A percentile compares a stretch with the other conserved stretches of the same genome.
Conservation (phyloP, 2,329 filamentous ascomycete species). For the Aspergillus tamarii region DNA sequence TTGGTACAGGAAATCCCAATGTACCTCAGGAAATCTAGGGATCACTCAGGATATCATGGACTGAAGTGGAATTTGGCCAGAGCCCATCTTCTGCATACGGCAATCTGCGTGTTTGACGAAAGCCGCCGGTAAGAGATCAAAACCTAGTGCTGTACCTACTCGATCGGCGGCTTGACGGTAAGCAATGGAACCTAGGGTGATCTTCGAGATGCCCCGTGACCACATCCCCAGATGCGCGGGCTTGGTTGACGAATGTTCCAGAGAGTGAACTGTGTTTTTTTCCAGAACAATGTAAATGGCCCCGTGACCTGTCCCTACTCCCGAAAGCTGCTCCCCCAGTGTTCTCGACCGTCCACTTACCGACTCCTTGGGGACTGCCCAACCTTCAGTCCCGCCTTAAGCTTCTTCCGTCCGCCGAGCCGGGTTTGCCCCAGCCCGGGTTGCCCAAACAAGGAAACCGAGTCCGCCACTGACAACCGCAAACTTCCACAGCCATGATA, state of each 20-base stretch:
- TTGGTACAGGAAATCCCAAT: neutral
- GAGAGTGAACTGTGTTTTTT: neutral
- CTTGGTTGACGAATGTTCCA: conserved; percentile 3
- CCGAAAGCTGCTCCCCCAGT: neutral
- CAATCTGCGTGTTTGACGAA: neutral
- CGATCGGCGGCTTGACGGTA: neutral
- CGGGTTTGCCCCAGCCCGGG: conserved; percentile 17
- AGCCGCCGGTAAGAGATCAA: neutral
- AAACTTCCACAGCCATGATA: conserved; percentile 1
- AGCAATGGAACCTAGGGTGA: neutral
- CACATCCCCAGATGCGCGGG: neutral
- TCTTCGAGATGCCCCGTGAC: conserved; percentile 4
- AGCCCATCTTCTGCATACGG: neutral
- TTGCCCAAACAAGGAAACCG: conserved; percentile 21
- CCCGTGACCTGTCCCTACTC: conserved; percentile 11
- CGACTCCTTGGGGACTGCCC: neutral
- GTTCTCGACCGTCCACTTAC: conserved; percentile 15
- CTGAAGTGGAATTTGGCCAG: neutral
- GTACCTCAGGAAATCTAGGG: neutral
- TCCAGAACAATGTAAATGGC: conserved; percentile 9
- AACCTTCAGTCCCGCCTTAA: conserved; percentile 7
- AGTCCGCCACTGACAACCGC: neutral
- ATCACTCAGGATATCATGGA: neutral
- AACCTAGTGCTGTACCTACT: neutral
- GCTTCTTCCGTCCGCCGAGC: conserved; percentile 16